Percentiles rank a stretch among this genome's conserved stretches.
These are phyloP conservation scores for Kodamaea kakaduensis DNA, from an alignment of 805 yeast species.

Conservation along the genomic window DNA sequence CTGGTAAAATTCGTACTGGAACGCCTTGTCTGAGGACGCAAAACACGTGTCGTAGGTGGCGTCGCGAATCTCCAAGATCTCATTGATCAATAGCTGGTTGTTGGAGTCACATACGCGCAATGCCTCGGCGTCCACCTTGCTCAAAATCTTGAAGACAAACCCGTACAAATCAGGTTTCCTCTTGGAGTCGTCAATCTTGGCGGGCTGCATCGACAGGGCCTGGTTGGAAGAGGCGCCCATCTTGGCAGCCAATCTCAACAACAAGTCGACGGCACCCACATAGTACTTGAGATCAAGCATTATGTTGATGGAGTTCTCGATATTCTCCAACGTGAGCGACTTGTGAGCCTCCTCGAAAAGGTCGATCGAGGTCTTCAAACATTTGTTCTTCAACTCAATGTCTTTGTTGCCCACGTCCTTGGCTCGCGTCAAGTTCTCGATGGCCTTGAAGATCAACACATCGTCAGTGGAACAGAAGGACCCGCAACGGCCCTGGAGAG, in stretches of 20 bases:
- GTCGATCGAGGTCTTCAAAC: conserved; percentile 69
- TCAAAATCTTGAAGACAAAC: conserved; percentile 69
- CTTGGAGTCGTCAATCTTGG: conserved; percentile 64
- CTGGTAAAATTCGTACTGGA: conserved; percentile 88
- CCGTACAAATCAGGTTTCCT: conserved; percentile 73
- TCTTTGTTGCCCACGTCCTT: conserved; percentile 70
- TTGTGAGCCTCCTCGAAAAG: conserved; percentile 78
- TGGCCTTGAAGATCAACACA: conserved; percentile 88
- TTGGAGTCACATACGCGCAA: conserved; percentile 38
- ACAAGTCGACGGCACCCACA: conserved; percentile 82
- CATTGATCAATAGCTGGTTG: conserved; percentile 42
- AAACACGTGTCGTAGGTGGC: conserved; percentile 72
- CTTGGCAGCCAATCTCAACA: conserved; percentile 69
- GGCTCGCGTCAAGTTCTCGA: conserved; percentile 86
- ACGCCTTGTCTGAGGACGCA: conserved; percentile 70
- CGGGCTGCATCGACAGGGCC: conserved; percentile 34
- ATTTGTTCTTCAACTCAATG: conserved; percentile 59
- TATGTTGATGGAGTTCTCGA: conserved; percentile 74
- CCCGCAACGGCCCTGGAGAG: conserved; percentile 89
- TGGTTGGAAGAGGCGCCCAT: conserved; percentile 31
- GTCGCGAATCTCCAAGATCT: conserved; percentile 59
- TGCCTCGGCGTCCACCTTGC: conserved; percentile 65
- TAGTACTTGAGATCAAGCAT: conserved; percentile 75
- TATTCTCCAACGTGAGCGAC: conserved; percentile 69
- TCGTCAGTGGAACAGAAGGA: conserved; percentile 92